phyloP scores from a whole-genome alignment of 2,329 filamentous ascomycete genomes.

The Elsinoe fawcettii region DNA sequence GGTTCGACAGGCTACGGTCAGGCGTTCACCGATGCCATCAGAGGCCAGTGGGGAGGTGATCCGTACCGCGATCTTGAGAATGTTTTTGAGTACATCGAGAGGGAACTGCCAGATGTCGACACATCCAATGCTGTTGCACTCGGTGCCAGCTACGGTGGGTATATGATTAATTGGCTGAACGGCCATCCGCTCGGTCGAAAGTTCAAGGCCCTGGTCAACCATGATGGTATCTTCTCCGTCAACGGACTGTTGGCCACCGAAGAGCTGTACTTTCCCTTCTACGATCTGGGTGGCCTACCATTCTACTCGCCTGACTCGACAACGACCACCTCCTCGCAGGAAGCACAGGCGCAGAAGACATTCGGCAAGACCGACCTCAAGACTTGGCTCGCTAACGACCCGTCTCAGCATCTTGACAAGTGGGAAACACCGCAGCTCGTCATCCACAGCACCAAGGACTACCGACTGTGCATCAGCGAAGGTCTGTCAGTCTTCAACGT shows the following conservation, averaged over 20 bases:
- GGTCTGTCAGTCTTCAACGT: slow-evolving; percentile 81
- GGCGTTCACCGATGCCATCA: slow-evolving; percentile 66
- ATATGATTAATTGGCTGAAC: slow-evolving; percentile 87
- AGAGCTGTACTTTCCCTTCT: slow-evolving; percentile 49
- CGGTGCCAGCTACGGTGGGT: slow-evolving; percentile 68
- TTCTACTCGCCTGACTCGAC: slow-evolving; percentile 37
- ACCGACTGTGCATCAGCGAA: slow-evolving; percentile 76
- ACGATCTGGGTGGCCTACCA: slow-evolving; percentile 44
- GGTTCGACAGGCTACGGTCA: slow-evolving; percentile 79
- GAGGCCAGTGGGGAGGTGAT: slow-evolving; percentile 72
- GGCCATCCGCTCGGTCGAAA: slow-evolving; percentile 72
- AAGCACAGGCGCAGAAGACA: neutral
- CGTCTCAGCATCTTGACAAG: slow-evolving; percentile 48
- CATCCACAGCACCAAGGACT: slow-evolving; percentile 86
- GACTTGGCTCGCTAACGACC: slow-evolving; percentile 52
- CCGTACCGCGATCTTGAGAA: slow-evolving; percentile 78
- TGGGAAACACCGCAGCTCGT: slow-evolving; percentile 86
- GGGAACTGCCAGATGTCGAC: slow-evolving; percentile 61
- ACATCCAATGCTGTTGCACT: slow-evolving; percentile 61
- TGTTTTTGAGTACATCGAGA: slow-evolving; percentile 65
- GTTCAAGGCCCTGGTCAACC: slow-evolving; percentile 81
- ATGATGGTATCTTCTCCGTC: slow-evolving; percentile 74
- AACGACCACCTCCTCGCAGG: slow-evolving; percentile 16
- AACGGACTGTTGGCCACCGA: slow-evolving; percentile 36
- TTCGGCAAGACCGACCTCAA: slow-evolving; percentile 25